Evolutionary conservation across 179 eudicot species (phyloP).

Genomic region (Silene noctiflora): DNA sequence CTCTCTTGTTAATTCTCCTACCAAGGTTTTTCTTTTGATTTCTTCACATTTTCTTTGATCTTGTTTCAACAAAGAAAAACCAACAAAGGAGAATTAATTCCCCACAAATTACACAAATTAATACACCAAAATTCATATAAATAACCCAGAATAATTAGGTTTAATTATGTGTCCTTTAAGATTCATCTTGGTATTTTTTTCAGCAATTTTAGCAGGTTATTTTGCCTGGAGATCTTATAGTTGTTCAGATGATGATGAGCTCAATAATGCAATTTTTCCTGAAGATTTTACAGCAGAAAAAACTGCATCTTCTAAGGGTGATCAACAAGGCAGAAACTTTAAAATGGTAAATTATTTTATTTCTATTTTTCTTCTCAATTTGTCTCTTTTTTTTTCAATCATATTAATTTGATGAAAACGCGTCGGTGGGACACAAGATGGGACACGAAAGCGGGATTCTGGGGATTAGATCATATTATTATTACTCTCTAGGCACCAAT

Average conservation of each 20-base stretch:
- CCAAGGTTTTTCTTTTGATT: slow-evolving; percentile 18
- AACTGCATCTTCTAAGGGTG: slow-evolving; percentile 22
- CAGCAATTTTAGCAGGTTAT: slow-evolving; percentile 70
- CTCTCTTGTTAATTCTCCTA: slow-evolving; percentile 13
- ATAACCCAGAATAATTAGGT: not conserved
- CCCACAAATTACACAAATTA: not conserved
- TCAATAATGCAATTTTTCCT: slow-evolving; percentile 14
- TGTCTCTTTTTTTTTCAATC: too few relatives aligned
- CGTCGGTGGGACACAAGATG: too few relatives aligned
- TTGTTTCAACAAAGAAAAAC: not conserved
- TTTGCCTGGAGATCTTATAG: slow-evolving; percentile 60
- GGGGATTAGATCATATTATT: too few relatives aligned
- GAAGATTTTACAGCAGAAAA: slow-evolving; percentile 31
- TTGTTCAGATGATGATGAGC: slow-evolving; percentile 32
- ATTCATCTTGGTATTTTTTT: slow-evolving; percentile 68
- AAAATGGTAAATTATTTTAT: slow-evolving; percentile 36
- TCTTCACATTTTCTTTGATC: slow-evolving; percentile 10
- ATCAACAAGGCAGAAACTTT: slow-evolving; percentile 30
- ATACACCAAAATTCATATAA: too few relatives aligned
- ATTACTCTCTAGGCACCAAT: too few relatives aligned
- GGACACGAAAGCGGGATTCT: too few relatives aligned
- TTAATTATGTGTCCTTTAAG: slow-evolving; percentile 68
- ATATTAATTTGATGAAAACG: too few relatives aligned
- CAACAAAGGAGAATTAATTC: not conserved
- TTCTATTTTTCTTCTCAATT: not conserved